phyloP scores from a whole-genome alignment of 495 filamentous ascomycete species.

The Tuber melanosporum region DNA sequence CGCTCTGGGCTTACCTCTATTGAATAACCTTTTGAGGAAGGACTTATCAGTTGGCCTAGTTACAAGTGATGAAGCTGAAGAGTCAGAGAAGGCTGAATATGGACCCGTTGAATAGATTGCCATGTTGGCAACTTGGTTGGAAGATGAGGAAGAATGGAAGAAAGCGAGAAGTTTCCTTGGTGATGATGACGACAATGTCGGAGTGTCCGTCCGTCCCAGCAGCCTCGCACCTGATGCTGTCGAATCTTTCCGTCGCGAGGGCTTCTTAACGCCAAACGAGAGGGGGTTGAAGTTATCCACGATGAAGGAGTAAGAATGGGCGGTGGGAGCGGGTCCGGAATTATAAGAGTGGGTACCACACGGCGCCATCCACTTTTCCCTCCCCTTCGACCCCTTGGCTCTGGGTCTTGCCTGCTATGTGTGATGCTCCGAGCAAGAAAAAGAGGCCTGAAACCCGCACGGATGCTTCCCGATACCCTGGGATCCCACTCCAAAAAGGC shows the following conservation, averaged over 20 bases:
- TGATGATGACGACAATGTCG: background rate
- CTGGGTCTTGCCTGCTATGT: background rate
- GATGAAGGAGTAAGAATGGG: conserved; percentile 18
- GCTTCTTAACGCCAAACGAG: conserved; percentile 23
- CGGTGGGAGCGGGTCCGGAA: conserved; percentile 5
- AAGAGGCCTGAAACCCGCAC: conserved; percentile 36
- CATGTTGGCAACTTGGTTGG: background rate
- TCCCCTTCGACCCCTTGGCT: background rate
- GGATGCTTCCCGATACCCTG: conserved; percentile 38
- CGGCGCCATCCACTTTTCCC: background rate
- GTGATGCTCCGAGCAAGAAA: conserved; percentile 16
- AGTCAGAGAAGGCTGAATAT: conserved; percentile 26
- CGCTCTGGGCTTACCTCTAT: conserved; percentile 24
- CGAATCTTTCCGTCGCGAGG: conserved; percentile 13
- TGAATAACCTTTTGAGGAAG: conserved; percentile 34
- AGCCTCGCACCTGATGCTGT: background rate
- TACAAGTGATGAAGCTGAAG: conserved; percentile 13
- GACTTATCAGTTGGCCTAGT: conserved; percentile 28
- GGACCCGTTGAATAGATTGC: conserved; percentile 22
- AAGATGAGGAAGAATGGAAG: background rate
- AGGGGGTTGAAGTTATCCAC: conserved; percentile 20
- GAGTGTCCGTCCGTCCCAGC: background rate
- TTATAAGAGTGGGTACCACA: background rate
- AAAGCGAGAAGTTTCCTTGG: background rate
- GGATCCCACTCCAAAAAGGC: conserved; percentile 6